Evolutionary conservation across 208 protist species (phyloP), one percentile per base, ranked within the genome.

Genomic region (Leishmania aethiopica): DNA sequence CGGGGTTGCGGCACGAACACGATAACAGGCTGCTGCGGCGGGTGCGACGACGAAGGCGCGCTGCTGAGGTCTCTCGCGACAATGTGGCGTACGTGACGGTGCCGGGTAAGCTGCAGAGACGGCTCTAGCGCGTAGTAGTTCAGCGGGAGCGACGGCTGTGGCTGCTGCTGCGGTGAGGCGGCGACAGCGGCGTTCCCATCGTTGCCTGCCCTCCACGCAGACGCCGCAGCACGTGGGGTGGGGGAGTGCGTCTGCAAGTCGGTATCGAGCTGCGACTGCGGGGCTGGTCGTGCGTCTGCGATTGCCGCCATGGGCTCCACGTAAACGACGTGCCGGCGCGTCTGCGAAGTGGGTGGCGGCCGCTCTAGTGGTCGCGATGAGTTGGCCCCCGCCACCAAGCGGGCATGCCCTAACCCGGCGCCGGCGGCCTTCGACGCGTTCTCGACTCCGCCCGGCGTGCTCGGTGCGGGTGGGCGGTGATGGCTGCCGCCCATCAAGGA

Each of bases 41-140:
- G 49, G 32, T 77, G 35, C 49, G 35, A 64, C 49, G 28, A 10
- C 73, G 51, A 0, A 59, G 66, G 66, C 19, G 42, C 53, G 28
- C 51, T 28, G 55, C 60, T 22, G 40, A 76, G 37, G 22, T 76
- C 59, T 17, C 55, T 69, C 2, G 76, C 69, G 0, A 78, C 60
- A 49, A 81, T 69, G 60, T 37, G 82, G 53, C 77, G 77, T 15
- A 85, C 82, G 53, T 85, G 82, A 0, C 77, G 82, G 73, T 85
- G 77, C 77, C 82, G 77, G 15, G 13, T 22, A 3, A 81, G 62
- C 2, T 69, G 77, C 47, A 85, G 72, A 13, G 82, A 85, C 72
- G 81, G 81, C 7, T 71, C 69, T 19, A 81, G 25, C 3, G 62
- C 4, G 37, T 84, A 47, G 69, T 73, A 73, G 37, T 11, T 40